Evolutionary conservation across 2,329 filamentous ascomycete species (phyloP), one percentile per base, ranked within the genome.

Genomic region (Paecilomyces dactylethromorphus): DNA sequence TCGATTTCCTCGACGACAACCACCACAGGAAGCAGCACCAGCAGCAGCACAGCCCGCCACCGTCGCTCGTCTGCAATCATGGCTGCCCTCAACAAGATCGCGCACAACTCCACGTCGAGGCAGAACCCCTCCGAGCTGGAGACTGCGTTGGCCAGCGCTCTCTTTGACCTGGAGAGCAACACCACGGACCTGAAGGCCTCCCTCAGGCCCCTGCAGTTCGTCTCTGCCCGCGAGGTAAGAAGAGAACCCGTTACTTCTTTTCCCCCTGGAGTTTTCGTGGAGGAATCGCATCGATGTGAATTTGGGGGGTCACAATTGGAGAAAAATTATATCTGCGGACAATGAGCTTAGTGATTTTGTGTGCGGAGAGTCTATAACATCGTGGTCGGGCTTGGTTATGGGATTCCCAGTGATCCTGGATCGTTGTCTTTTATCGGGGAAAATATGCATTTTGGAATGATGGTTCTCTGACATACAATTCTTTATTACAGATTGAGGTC

Each of bases 121-220:
- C 86, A 90, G 80, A 95, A 88, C 83, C 94, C 94, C 72, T 96
- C 91, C 71, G 94, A 99, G 89, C 89, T 97, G 73, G 94, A 99
- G 91, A 88, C 86, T 81, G 91, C 84, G 86, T 95, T 99, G 79
- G 94, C 94, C 79, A 90, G 88, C 82, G 94, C 94, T 83, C 91
- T 99, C 69, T 95, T 89, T 85, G 94, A 99, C 78, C 91, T 99
- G 82, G 94, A 99, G 91, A 92, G 88, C 84, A 97, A 97, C 88
- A 96, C 94, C 77, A 85, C 92, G 79, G 94, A 99, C 83, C 90
- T 99, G 83, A 96, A 93, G 90, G 87, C 86, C 76, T 89, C 92
- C 72, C 89, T 99, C 78, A 89, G 94, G 78, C 94, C 94, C 81
- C 88, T 99, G 82, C 94, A 99, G 87, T 92, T 99, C 82, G 91